Base-by-base conservation (phyloP, 495 filamentous ascomycete genomes). In the Penicillium nucicola region DNA sequence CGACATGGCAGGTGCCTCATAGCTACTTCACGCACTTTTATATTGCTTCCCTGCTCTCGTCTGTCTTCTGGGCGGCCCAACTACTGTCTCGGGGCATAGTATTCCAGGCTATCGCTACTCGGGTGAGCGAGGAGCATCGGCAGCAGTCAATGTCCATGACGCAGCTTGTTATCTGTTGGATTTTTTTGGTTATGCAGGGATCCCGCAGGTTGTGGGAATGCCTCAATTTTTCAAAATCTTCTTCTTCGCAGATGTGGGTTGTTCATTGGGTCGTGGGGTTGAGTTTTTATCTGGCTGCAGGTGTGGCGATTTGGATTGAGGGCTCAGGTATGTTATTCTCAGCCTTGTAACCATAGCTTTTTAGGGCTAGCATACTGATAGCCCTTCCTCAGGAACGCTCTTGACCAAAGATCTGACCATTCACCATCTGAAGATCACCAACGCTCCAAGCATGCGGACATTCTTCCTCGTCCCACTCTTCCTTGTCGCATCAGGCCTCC, bases 1-100 rank as follows among this genome's bases (percentile, higher is more conserved):
- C 80, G 32, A 68, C 65, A 35, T 60, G 78, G 57, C 73, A 68
- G 60, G 87, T 97, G 10, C 91, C 95, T 3, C 93, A 97, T 65
- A 72, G 77, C 43, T 98, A 85, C 77, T 98, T 98, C 69, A 77
- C 71, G 7, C 85, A 91, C 48, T 98, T 96, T 68, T 98, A 98
- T 61, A 60, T 89, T 30, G 61, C 81, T 17, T 95, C 87, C 0
- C 56, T 92, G 2, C 56, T 72, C 5, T 85, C 83, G 35, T 92
- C 86, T 1, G 45, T 84, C 3, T 89, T 96, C 67, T 97, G 93
- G 92, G 77, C 72, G 0, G 36, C 60, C 32, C 89, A 96, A 64
- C 76, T 89, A n/a, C 54, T 82, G 15, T 63, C 54, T 12, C 69
- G 77, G 42, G 90, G 89, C 1, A 42, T 46, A 2, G 57, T 78